Evolutionary conservation across 176 grass and related monocot genomes (phyloP), one percentile per base, ranked within the genome.

Genomic region (Hsuehochloa calcarea): DNA sequence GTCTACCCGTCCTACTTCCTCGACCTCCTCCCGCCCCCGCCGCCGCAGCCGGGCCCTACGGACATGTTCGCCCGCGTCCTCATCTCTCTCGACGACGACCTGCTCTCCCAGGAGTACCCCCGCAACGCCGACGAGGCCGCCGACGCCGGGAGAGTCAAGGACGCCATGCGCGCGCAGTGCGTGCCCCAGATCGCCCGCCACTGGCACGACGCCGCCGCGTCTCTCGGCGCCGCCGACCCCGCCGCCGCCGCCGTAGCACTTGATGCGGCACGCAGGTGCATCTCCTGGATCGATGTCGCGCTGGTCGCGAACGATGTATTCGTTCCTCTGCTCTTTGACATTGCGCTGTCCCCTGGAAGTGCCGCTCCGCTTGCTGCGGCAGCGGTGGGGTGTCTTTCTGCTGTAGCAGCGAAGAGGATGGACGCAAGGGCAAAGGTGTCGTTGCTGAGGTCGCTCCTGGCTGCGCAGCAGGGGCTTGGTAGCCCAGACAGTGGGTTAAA

Each of bases 11-110:
- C 88, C 50, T 91, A 91, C 80, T 92, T 99, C 78, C 74, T 94
- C 34, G 84, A 87, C 75, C 83, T 96, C 34, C 84, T 94, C 59
- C 90, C 93, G 38, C 90, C 80, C 3, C 54, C 41, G 63, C 96
- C 62, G 65, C 88, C 83, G 23, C 89, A 84, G 43, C 82, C 93
- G 0, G 80, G 88, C 49, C 72, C 76, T 6, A 89, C 87, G 6
- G 96, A 99, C 86, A 99, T 99, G 96, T 99, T 99, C 69, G 93
- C 93, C 45, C 86, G 96, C 55, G 76, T 99, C 10, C 90, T 99
- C 45, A 65, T 84, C 40, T 89, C 91, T 12, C 85, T 96, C 16
- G 96, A 96, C 54, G 93, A 96, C 52, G 96, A 96, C 80, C 87
- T 99, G 72, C 91, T 99, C 79, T 96, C 91, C 65, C 93, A 90